These are phyloP conservation scores for Trichoderma aggressivum DNA, from an alignment of 2,329 filamentous ascomycete genomes.

Conservation along the genomic window DNA sequence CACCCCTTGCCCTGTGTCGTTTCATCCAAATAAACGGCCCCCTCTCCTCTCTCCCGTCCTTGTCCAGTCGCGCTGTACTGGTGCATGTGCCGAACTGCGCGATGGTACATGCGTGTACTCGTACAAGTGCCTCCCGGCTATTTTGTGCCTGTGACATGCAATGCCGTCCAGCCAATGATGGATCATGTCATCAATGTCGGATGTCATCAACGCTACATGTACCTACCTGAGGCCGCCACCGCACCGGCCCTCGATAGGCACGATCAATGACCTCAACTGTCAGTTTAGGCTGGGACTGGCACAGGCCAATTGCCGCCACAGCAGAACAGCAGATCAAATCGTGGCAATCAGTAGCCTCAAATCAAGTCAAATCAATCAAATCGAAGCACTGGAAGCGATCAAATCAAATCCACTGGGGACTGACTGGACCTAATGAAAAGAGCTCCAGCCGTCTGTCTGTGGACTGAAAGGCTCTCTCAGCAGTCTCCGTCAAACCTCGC, in stretches of 20 bases:
- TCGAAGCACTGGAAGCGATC: not conserved
- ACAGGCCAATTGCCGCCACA: not conserved
- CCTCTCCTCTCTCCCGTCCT: not conserved
- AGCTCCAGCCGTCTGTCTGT: not conserved
- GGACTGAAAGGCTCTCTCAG: not conserved
- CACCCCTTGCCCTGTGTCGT: slow-evolving; percentile 2
- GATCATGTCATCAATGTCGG: not conserved
- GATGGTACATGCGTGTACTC: not conserved
- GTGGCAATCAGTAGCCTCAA: too few species aligned
- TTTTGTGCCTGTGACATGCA: not conserved
- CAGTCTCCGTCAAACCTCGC: slow-evolving; percentile 21
- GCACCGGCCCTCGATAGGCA: not conserved
- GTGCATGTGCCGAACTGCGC: not conserved
- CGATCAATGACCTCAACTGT: not conserved
- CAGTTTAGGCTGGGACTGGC: not conserved
- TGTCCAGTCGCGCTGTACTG: not conserved
- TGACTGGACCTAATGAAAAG: not conserved
- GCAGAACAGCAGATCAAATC: too few species aligned
- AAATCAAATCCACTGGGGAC: not conserved
- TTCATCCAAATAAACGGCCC: slow-evolving; percentile 11
- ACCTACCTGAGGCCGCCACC: not conserved
- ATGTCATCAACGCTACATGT: not conserved
- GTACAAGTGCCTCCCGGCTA: not conserved
- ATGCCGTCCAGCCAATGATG: not conserved
- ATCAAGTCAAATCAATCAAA: too few species aligned